Conservation (phyloP, 176 grass and related monocot species). For the Melocanna baccifera region DNA sequence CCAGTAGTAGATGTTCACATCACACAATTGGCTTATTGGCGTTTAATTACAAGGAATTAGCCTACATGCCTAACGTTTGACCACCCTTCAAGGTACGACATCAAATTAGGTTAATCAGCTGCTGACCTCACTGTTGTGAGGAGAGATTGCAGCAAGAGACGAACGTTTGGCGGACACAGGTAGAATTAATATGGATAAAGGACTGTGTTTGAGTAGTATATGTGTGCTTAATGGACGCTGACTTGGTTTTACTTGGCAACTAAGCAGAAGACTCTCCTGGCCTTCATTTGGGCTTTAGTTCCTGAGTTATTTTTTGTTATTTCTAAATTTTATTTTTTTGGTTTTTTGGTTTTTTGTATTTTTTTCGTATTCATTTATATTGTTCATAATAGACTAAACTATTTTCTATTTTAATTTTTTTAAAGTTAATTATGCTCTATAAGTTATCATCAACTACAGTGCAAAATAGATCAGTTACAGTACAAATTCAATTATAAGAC, state of each 20-base stretch:
- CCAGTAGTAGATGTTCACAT: background rate
- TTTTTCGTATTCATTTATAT: too few relatives aligned
- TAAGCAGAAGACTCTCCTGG: background rate
- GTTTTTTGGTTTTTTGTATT: too few relatives aligned
- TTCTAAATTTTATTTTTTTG: too few relatives aligned
- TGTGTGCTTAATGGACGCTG: background rate
- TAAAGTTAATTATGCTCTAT: too few relatives aligned
- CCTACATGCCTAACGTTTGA: conserved; percentile 17
- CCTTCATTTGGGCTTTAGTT: too few relatives aligned
- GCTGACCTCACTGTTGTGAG: background rate
- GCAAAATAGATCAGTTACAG: too few relatives aligned
- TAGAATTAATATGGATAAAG: background rate
- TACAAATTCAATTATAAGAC: too few relatives aligned
- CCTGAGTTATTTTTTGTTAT: too few relatives aligned
- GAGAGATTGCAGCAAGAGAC: background rate
- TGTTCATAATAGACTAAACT: too few relatives aligned
- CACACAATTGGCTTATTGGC: conserved; percentile 22
- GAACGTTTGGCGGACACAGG: background rate
- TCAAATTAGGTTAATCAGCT: background rate
- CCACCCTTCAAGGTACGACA: background rate
- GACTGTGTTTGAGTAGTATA: background rate
- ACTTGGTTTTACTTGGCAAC: background rate
- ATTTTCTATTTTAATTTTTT: too few relatives aligned
- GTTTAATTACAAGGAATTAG: background rate
- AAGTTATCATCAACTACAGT: too few relatives aligned